Evolutionary conservation across 2,329 filamentous ascomycete species (phyloP).

Genomic region (Phyllosticta paracitricarpa): DNA sequence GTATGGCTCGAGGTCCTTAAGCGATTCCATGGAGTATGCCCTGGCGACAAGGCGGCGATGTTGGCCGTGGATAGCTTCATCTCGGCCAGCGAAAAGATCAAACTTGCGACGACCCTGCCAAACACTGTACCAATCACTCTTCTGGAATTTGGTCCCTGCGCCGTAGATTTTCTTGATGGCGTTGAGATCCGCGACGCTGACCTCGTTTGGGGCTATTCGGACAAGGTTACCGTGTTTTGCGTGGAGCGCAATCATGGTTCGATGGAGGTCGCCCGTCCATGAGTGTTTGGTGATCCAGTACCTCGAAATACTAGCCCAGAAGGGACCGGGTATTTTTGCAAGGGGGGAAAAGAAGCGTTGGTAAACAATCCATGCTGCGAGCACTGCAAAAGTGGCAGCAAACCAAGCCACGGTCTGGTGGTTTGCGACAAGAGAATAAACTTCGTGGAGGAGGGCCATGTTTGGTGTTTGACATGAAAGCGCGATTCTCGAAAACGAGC

Average conservation of each 20-base stretch:
- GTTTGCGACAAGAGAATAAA: background rate
- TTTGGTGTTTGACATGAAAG: background rate
- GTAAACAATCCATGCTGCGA: slow-evolving; percentile 12
- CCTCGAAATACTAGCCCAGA: slow-evolving; percentile 17
- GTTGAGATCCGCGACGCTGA: slow-evolving; percentile 5
- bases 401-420: background rate
- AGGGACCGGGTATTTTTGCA: slow-evolving; percentile 20
- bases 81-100: slow-evolving; percentile 30
- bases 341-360: slow-evolving; percentile 16
- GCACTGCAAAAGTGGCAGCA: background rate
- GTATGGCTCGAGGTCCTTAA: slow-evolving; percentile 30
- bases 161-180: slow-evolving; percentile 19
- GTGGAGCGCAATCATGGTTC: slow-evolving; percentile 20
- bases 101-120: slow-evolving; percentile 31
- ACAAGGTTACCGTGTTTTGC: slow-evolving; percentile 21
- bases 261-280: slow-evolving; percentile 22
- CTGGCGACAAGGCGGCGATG: slow-evolving; percentile 25
- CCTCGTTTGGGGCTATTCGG: slow-evolving; percentile 8
- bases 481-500: no score
- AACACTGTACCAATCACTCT: slow-evolving; percentile 32
- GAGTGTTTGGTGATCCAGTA: slow-evolving; percentile 24
- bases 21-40: slow-evolving; percentile 28
- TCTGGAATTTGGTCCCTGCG: slow-evolving; percentile 32
- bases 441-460: slow-evolving; percentile 4
- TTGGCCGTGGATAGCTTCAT: slow-evolving; percentile 27